phyloP scores from a whole-genome alignment of 1,139 yeast genomes.

The Zygosaccharomyces pseudobailii region DNA sequence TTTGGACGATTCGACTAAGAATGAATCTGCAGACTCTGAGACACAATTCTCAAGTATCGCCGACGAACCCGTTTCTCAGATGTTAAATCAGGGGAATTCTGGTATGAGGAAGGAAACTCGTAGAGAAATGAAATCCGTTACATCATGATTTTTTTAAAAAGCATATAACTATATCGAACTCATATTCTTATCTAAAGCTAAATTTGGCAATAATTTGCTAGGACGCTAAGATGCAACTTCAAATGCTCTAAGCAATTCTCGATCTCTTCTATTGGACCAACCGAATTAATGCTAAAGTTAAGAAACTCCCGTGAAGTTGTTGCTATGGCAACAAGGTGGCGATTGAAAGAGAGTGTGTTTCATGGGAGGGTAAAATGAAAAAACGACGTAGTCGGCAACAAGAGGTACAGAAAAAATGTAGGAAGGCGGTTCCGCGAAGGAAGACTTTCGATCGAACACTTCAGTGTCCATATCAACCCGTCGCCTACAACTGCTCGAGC shows the following conservation, averaged over 20 bases:
- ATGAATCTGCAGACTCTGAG: background rate
- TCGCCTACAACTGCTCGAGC: background rate
- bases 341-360: background rate
- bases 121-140: no score
- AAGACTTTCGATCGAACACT: background rate
- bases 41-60: background rate
- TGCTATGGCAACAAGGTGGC: background rate
- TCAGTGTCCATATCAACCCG: background rate
- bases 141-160: no score
- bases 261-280: no score
- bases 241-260: no score
- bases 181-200: no score
- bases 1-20: background rate
- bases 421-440: background rate
- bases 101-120: no score
- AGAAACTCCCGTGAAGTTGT: background rate
- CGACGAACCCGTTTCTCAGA: no score
- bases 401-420: background rate
- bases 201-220: no score
- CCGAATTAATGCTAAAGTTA: no score
- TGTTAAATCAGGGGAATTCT: no score
- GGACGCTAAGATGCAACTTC: no score
- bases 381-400: background rate
- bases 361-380: background rate
- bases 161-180: no score